Percentiles rank a stretch among this genome's conserved stretches.
phyloP scores from a whole-genome alignment of 2,329 filamentous ascomycete species.

The Thelonectria blattea region DNA sequence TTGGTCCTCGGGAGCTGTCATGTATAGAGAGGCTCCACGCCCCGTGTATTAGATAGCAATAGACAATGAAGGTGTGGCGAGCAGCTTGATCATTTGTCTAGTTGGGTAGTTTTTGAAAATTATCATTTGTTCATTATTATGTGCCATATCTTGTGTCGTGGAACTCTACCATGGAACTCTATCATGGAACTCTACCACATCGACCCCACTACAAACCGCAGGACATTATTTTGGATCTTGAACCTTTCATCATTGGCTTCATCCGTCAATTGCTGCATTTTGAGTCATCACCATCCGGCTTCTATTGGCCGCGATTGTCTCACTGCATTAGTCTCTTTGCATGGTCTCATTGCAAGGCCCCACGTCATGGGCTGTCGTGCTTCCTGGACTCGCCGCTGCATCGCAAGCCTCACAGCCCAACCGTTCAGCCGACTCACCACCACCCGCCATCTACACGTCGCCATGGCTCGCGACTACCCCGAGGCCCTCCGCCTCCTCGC shows the following conservation, averaged over 20 bases:
- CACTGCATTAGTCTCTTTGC: neutral
- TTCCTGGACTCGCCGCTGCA: neutral
- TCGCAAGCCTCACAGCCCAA: neutral
- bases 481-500: slow-evolving; percentile 77
- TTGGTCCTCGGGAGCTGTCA: slow-evolving; percentile 36
- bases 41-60: slow-evolving; percentile 47
- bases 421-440: slow-evolving; percentile 14
- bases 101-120: neutral
- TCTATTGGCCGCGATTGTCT: neutral
- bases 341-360: neutral
- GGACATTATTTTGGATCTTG: neutral
- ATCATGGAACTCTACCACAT: neutral
- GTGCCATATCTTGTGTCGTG: neutral
- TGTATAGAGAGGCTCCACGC: slow-evolving; percentile 37
- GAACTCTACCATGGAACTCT: neutral
- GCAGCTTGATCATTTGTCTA: slow-evolving; percentile 19
- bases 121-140: neutral
- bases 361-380: slow-evolving; percentile 8
- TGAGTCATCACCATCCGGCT: neutral
- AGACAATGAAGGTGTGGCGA: slow-evolving; percentile 39
- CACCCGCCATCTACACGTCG: slow-evolving; percentile 21
- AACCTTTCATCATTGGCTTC: neutral
- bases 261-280: neutral
- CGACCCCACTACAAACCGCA: neutral
- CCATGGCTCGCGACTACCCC: slow-evolving; percentile 54